phyloP scores from a whole-genome alignment of 257 asterid genomes.

The Datura wrightii region DNA sequence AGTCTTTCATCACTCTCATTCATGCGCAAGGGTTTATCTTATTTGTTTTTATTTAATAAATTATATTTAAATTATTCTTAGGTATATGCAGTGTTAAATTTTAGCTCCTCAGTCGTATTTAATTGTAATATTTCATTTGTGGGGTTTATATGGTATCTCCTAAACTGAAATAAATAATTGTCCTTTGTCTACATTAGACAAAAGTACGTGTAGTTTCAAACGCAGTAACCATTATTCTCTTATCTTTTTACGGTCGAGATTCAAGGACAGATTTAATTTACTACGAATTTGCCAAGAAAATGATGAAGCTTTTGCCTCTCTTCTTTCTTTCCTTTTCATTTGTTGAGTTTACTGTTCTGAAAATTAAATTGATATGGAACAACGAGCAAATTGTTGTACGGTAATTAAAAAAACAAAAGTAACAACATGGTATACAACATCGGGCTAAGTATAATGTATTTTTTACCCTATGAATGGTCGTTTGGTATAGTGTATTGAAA shows the following conservation, averaged over 20 bases:
- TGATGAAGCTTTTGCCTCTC: not conserved
- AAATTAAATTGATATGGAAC: not conserved
- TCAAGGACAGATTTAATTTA: not conserved
- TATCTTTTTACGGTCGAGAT: not conserved
- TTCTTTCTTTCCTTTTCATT: not conserved
- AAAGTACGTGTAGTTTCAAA: slow-evolving; percentile 28
- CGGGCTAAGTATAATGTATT: no score
- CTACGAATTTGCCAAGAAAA: slow-evolving; percentile 12
- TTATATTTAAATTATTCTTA: no score
- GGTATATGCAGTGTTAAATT: not conserved
- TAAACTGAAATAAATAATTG: slow-evolving; percentile 44
- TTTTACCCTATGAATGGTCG: no score
- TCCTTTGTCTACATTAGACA: slow-evolving; percentile 38
- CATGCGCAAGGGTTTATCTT: not conserved
- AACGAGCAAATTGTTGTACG: not conserved
- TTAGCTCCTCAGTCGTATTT: not conserved
- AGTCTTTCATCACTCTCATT: not conserved
- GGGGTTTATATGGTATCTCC: slow-evolving; percentile 29
- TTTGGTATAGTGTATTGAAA: no score
- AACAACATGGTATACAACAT: no score
- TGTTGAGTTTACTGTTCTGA: not conserved
- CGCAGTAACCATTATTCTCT: slow-evolving; percentile 3
- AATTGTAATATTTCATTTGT: not conserved
- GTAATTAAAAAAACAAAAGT: no score
- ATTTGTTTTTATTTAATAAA: no score